Evolutionary conservation across 2,329 filamentous ascomycete genomes (phyloP).

Genomic region (Sarocladiaceae sp.): DNA sequence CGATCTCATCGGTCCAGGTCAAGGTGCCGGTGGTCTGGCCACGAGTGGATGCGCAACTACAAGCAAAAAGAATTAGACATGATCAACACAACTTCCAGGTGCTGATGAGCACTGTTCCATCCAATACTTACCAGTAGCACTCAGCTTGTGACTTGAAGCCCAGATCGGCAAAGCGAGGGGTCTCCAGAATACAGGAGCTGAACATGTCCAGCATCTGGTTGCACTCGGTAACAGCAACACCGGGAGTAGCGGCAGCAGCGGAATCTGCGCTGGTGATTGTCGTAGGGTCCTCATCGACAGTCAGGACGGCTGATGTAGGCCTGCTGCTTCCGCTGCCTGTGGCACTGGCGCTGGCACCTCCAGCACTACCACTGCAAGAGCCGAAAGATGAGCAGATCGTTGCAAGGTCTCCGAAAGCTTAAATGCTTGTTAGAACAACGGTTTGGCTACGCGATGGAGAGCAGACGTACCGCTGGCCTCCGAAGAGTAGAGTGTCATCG

Average conservation of each 20-base stretch:
- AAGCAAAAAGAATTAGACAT: neutral
- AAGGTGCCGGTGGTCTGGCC: conserved; percentile 11
- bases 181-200: conserved; percentile 20
- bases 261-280: neutral
- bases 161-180: conserved; percentile 20
- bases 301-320: no score
- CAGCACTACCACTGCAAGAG: neutral
- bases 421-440: neutral
- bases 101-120: neutral
- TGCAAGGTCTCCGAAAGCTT: neutral
- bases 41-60: conserved; percentile 19
- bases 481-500: conserved; percentile 17
- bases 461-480: conserved; percentile 23
- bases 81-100: no score
- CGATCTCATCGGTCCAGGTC: conserved; percentile 26
- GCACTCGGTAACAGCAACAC: neutral
- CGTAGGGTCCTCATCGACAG: no score
- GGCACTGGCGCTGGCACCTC: neutral
- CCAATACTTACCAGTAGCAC: conserved; percentile 26
- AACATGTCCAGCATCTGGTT: conserved; percentile 22
- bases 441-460: no score
- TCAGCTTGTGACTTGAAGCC: conserved; percentile 23
- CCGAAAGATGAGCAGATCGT: conserved; percentile 4
- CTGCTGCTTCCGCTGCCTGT: neutral
- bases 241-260: neutral